A percentile compares a stretch with the other conserved stretches of the same genome.
phyloP scores from a whole-genome alignment of 257 asterid species.

The Knoxia roxburghii region DNA sequence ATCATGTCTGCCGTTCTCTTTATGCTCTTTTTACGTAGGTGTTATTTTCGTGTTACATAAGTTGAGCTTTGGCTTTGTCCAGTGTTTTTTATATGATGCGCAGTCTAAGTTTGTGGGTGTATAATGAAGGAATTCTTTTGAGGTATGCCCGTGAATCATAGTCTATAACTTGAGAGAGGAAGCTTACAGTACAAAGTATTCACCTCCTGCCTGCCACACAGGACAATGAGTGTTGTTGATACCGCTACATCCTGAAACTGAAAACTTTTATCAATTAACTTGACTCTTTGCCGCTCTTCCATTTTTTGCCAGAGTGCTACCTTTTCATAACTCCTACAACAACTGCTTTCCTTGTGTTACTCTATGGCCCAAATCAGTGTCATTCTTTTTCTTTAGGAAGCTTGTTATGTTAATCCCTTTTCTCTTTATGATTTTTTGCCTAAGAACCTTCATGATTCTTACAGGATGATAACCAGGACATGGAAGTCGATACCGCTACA shows the following conservation, averaged over 20 bases:
- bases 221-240: background rate
- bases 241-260: too few relatives aligned
- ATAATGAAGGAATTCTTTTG: background rate
- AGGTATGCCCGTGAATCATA: background rate
- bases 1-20: background rate
- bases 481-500: constrained; percentile 77
- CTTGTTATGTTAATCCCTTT: background rate
- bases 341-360: too few relatives aligned
- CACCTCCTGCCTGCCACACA: background rate
- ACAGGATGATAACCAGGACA: constrained; percentile 63
- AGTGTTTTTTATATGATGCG: too few relatives aligned
- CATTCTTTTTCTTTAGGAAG: background rate
- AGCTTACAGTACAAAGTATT: background rate
- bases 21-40: too few relatives aligned
- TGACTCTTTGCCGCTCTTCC: too few relatives aligned
- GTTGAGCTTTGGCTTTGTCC: too few relatives aligned
- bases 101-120: background rate
- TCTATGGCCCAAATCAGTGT: background rate
- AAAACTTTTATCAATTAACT: too few relatives aligned
- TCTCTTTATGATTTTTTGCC: background rate
- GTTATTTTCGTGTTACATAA: too few relatives aligned
- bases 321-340: too few relatives aligned
- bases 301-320: too few relatives aligned
- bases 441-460: constrained; percentile 17
- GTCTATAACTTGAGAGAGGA: background rate